Evolutionary conservation across 305 asterid species (phyloP).

Genomic region (Fraxinus velutina): DNA sequence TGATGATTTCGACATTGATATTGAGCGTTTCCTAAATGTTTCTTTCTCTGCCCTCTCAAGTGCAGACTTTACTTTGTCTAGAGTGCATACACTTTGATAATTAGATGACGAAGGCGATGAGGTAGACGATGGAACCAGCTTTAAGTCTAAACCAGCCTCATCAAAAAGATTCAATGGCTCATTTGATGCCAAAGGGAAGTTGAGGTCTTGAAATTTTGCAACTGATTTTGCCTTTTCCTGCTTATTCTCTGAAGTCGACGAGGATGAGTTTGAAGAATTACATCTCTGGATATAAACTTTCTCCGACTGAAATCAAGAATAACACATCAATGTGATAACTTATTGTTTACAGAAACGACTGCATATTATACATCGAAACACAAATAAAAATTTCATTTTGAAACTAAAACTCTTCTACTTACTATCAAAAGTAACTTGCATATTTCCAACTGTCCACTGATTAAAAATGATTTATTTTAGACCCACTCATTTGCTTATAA

Average conservation of each 20-base stretch:
- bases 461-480: background rate
- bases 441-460: background rate
- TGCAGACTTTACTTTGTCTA: slow-evolving; percentile 75
- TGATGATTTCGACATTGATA: slow-evolving; percentile 44
- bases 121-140: slow-evolving; percentile 40
- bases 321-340: background rate
- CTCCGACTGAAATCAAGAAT: slow-evolving; percentile 49
- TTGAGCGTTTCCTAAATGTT: slow-evolving; percentile 45
- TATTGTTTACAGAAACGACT: background rate
- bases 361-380: background rate
- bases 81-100: slow-evolving; percentile 66
- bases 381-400: background rate
- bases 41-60: slow-evolving; percentile 63
- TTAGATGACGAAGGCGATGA: slow-evolving; percentile 40
- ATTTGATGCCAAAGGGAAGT: slow-evolving; percentile 48
- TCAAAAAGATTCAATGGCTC: slow-evolving; percentile 38
- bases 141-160: slow-evolving; percentile 46
- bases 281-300: slow-evolving; percentile 60
- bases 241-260: slow-evolving; percentile 38
- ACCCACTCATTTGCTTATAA: background rate
- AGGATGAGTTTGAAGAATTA: slow-evolving; percentile 44
- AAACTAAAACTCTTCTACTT: background rate
- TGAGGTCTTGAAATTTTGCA: slow-evolving; percentile 54
- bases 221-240: slow-evolving; percentile 19
- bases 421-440: background rate